Evolutionary conservation across 1,284 basidiomycete species (phyloP).

Genomic region (Cryptococcus maquisensis): DNA sequence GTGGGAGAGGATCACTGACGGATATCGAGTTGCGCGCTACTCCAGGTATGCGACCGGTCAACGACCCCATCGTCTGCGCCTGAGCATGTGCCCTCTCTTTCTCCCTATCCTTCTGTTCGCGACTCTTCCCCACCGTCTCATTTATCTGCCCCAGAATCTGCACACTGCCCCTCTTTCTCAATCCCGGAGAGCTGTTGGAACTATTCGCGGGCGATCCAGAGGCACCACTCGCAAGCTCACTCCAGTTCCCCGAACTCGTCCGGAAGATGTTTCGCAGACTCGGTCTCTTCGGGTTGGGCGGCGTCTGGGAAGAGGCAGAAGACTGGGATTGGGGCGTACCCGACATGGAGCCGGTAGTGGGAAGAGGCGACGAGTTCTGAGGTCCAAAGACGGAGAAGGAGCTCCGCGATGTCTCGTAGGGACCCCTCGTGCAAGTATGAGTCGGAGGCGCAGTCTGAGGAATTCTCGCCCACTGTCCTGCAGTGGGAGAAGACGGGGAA

Average conservation of each 20-base stretch:
- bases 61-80: neutral
- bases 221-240: conserved; percentile 25
- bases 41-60: neutral
- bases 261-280: conserved; percentile 38
- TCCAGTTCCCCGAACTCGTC: conserved; percentile 39
- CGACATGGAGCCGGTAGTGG: conserved; percentile 1
- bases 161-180: conserved; percentile 7
- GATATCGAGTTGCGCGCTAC: neutral
- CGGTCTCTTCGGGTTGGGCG: conserved; percentile 24
- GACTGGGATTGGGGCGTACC: neutral
- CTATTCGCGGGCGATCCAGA: neutral
- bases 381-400: conserved; percentile 19
- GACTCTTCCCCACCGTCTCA: neutral
- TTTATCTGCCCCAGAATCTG: neutral
- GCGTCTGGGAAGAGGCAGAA: neutral
- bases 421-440: neutral
- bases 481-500: conserved; percentile 10
- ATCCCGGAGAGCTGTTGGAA: neutral
- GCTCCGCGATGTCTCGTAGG: neutral
- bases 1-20: neutral
- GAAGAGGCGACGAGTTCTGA: neutral
- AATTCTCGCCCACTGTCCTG: neutral
- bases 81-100: neutral
- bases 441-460: neutral
- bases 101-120: neutral